Evolutionary conservation across 1,139 yeast species (phyloP).

Genomic region (Kodamaea arcana): DNA sequence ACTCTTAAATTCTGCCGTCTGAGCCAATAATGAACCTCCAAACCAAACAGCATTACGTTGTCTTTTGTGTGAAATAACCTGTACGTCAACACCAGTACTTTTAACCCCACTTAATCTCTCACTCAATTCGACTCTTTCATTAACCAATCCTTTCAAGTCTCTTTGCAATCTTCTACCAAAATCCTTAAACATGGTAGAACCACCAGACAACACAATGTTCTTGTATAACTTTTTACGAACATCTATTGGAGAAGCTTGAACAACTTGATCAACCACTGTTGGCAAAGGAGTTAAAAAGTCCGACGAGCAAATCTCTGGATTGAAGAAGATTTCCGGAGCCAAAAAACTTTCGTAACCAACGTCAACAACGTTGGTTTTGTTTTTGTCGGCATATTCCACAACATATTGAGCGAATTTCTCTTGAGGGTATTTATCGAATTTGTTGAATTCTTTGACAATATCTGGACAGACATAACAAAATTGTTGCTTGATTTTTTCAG

Average conservation of each 20-base stretch:
- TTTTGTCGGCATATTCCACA: slow-evolving; percentile 73
- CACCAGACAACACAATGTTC: slow-evolving; percentile 93
- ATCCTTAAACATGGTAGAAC: slow-evolving; percentile 98
- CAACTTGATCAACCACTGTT: slow-evolving; percentile 88
- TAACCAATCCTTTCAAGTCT: slow-evolving; percentile 83
- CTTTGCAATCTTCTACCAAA: slow-evolving; percentile 97
- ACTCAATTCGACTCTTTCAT: slow-evolving; percentile 79
- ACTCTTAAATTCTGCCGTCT: slow-evolving; percentile 92
- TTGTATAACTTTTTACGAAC: slow-evolving; percentile 94
- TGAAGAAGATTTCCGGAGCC: slow-evolving; percentile 98
- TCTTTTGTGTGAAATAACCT: slow-evolving; percentile 94
- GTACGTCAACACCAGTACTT: slow-evolving; percentile 94
- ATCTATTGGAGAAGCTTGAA: slow-evolving; percentile 94
- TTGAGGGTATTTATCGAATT: slow-evolving; percentile 85
- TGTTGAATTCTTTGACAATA: slow-evolving; percentile 91
- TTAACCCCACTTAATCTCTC: slow-evolving; percentile 79
- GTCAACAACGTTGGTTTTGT: slow-evolving; percentile 70
- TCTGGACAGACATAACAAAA: slow-evolving; percentile 97
- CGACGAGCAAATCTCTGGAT: slow-evolving; percentile 93
- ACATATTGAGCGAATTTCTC: slow-evolving; percentile 91
- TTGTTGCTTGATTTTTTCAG: slow-evolving; percentile 93
- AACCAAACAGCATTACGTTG: slow-evolving; percentile 99
- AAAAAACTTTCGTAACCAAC: slow-evolving; percentile 96
- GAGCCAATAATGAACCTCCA: slow-evolving; percentile 96
- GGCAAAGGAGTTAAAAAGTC: slow-evolving; percentile 97